phyloP scores from a whole-genome alignment of 768 basidiomycete species.

The Leccinellum albellum region DNA sequence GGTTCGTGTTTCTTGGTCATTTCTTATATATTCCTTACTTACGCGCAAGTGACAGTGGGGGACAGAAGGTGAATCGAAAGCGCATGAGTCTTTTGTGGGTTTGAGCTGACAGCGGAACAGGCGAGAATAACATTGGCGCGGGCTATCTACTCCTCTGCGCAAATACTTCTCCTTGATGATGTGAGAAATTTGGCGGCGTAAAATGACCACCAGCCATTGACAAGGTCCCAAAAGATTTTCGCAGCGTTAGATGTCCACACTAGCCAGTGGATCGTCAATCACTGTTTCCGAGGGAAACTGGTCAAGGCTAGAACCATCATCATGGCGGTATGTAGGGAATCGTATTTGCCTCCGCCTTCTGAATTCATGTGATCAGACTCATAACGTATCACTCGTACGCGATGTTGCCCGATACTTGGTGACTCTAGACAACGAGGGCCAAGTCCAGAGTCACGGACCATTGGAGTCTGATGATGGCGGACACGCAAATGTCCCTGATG shows the following conservation, averaged over 20 bases:
- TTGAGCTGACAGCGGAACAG: constrained; percentile 10
- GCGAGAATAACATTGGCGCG: constrained; percentile 54
- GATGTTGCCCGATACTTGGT: constrained; percentile 39
- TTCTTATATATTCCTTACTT: not conserved
- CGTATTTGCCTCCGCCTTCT: not conserved
- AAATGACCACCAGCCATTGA: not conserved
- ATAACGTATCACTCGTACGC: constrained; percentile 28
- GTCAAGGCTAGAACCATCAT: constrained; percentile 7
- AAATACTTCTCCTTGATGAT: constrained; percentile 69
- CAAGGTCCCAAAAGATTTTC: constrained; percentile 27
- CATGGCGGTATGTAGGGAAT: constrained; percentile 3
- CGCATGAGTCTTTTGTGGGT: too few relatives aligned
- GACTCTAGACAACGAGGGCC: constrained; percentile 50
- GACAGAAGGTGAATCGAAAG: constrained; percentile 7
- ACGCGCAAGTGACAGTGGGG: not conserved
- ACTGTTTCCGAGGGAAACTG: constrained; percentile 33
- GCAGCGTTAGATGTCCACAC: constrained; percentile 60
- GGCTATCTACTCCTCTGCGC: constrained; percentile 53
- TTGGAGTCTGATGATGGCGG: constrained; percentile 27
- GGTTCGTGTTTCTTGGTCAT: constrained; percentile 18
- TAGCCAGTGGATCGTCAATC: constrained; percentile 44
- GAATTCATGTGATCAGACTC: constrained; percentile 21
- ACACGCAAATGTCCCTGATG: not conserved
- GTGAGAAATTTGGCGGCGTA: constrained; percentile 27
- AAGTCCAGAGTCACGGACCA: constrained; percentile 43